Evolutionary conservation across 2,329 filamentous ascomycete species (phyloP).

Genomic region (Fusarium albosuccineum): DNA sequence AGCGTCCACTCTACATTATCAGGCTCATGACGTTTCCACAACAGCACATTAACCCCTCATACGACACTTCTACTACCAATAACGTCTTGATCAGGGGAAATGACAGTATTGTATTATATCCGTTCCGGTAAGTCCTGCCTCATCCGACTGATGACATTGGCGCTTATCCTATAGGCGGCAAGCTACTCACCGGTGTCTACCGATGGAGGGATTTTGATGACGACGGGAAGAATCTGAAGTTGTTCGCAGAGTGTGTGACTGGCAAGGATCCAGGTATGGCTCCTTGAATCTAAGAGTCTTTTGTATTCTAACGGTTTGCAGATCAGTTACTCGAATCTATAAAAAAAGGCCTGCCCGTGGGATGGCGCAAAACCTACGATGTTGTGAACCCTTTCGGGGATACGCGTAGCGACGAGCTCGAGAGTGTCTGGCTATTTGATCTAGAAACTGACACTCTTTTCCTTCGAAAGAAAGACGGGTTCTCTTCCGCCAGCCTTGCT

Average conservation of each 20-base stretch:
- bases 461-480: slow-evolving; percentile 28
- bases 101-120: slow-evolving; percentile 1
- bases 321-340: background rate
- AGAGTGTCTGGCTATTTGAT: slow-evolving; percentile 41
- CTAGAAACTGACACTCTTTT: slow-evolving; percentile 28
- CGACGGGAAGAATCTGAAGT: background rate
- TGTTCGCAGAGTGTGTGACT: background rate
- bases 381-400: slow-evolving; percentile 42
- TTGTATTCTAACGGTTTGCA: background rate
- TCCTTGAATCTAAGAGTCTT: background rate
- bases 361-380: slow-evolving; percentile 35
- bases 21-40: no score
- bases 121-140: background rate
- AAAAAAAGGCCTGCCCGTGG: slow-evolving; percentile 6
- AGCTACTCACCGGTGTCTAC: background rate
- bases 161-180: background rate
- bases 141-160: background rate
- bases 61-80: no score
- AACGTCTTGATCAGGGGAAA: background rate
- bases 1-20: no score
- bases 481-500: slow-evolving; percentile 1
- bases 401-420: slow-evolving; percentile 24
- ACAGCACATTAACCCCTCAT: no score
- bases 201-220: background rate
- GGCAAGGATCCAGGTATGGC: background rate